Evolutionary conservation across 257 asterid genomes (phyloP).

Genomic region (Petrea volubilis): DNA sequence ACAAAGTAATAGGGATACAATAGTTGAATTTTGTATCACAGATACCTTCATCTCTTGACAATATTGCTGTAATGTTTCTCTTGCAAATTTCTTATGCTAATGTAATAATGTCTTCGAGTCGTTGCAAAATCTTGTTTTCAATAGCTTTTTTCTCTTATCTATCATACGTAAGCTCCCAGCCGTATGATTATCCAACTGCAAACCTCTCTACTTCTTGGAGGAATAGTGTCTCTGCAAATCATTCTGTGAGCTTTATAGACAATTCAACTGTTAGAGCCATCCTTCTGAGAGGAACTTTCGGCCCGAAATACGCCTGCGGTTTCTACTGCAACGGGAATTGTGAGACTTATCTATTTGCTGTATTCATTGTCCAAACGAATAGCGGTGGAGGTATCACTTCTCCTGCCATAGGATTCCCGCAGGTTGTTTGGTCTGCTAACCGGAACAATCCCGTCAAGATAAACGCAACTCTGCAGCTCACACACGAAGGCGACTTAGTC

Average conservation of each 20-base stretch:
- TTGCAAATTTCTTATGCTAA: too few species aligned
- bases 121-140: neutral
- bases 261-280: slow-evolving; percentile 37
- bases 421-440: slow-evolving; percentile 61
- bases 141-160: neutral
- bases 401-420: slow-evolving; percentile 40
- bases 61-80: too few species aligned
- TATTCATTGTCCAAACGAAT: slow-evolving; percentile 43
- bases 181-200: slow-evolving; percentile 47
- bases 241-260: slow-evolving; percentile 33
- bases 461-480: slow-evolving; percentile 44
- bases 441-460: slow-evolving; percentile 31
- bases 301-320: slow-evolving; percentile 50
- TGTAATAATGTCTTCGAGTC: slow-evolving; percentile 6
- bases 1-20: too few species aligned
- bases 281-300: slow-evolving; percentile 41
- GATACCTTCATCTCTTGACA: too few species aligned
- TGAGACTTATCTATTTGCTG: slow-evolving; percentile 39
- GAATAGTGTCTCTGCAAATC: slow-evolving; percentile 36
- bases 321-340: slow-evolving; percentile 47
- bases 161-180: slow-evolving; percentile 26
- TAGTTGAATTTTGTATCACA: too few species aligned
- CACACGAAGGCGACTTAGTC: slow-evolving; percentile 35
- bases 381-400: slow-evolving; percentile 16
- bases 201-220: slow-evolving; percentile 47